Percentiles rank a stretch among this genome's conserved stretches.
Conservation (phyloP, 305 asterid genomes). For the Fraxinus angustifolia region DNA sequence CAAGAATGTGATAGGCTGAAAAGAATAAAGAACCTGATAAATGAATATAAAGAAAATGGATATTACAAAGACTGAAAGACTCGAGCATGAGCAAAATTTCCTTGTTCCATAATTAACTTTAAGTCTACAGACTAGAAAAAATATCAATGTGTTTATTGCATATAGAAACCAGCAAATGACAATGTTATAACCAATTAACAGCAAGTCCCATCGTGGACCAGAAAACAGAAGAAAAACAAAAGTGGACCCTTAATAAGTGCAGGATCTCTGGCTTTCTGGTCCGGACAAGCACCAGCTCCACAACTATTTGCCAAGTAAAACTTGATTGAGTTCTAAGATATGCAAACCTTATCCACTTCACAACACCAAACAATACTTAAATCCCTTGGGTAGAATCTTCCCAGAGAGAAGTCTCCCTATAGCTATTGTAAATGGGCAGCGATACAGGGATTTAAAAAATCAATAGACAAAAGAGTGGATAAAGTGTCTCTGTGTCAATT, state of each 20-base stretch:
- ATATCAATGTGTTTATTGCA: not conserved
- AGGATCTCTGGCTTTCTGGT: not conserved
- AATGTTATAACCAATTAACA: not conserved
- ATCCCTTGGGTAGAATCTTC: not conserved
- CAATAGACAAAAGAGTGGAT: not conserved
- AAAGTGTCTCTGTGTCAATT: not conserved
- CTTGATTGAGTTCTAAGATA: not conserved
- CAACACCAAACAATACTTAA: not conserved
- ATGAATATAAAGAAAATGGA: not conserved
- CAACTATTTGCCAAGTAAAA: not conserved
- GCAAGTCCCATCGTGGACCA: not conserved
- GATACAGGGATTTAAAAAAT: not conserved
- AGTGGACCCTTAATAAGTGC: not conserved
- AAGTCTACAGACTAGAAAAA: not conserved
- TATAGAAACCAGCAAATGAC: not conserved
- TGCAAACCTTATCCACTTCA: not conserved
- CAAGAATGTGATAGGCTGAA: not conserved
- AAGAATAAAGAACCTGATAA: not conserved
- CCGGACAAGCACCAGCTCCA: not conserved
- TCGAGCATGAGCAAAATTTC: not conserved
- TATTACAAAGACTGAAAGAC: not conserved
- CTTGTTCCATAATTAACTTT: not conserved
- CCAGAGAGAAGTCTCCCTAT: not conserved
- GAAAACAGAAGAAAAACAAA: not conserved
- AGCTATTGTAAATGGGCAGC: not conserved